Evolutionary conservation across 345 rosid species (phyloP).

Genomic region (Hibiscus mutabilis): DNA sequence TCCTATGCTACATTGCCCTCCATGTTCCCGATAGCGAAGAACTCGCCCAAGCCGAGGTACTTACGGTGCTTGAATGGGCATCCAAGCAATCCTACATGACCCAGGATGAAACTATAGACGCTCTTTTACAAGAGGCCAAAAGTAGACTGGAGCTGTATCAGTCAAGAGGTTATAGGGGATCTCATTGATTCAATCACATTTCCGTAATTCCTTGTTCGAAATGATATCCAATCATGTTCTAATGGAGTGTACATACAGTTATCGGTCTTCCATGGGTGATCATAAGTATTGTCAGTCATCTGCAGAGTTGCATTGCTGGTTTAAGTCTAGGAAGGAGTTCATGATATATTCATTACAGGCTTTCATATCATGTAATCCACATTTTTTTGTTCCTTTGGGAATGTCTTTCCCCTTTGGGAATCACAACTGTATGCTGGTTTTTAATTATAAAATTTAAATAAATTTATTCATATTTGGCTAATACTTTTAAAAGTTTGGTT

Average conservation of each 20-base stretch:
- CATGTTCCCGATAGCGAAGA: constrained; percentile 88
- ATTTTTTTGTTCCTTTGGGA: background rate
- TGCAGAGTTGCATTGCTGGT: background rate
- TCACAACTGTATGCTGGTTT: background rate
- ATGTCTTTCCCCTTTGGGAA: background rate
- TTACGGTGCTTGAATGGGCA: constrained; percentile 80
- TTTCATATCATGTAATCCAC: background rate
- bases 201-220: constrained; percentile 1
- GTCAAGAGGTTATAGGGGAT: constrained; percentile 79
- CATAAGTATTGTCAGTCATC: constrained; percentile 4
- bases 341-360: too few relatives aligned
- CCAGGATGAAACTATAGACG: constrained; percentile 46
- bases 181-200: constrained; percentile 26
- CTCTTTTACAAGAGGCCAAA: constrained; percentile 56
- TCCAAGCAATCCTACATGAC: constrained; percentile 53
- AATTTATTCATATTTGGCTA: background rate
- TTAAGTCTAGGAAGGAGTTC: background rate
- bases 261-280: constrained; percentile 5
- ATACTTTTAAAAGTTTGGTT: background rate
- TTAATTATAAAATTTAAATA: background rate
- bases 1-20: constrained; percentile 63
- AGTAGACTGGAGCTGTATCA: constrained; percentile 82
- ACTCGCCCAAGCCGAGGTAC: constrained; percentile 65
- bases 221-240: constrained; percentile 1
- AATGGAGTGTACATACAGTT: constrained; percentile 29